phyloP scores from a whole-genome alignment of 2,329 filamentous ascomycete genomes.

The Sporothrix mexicana region DNA sequence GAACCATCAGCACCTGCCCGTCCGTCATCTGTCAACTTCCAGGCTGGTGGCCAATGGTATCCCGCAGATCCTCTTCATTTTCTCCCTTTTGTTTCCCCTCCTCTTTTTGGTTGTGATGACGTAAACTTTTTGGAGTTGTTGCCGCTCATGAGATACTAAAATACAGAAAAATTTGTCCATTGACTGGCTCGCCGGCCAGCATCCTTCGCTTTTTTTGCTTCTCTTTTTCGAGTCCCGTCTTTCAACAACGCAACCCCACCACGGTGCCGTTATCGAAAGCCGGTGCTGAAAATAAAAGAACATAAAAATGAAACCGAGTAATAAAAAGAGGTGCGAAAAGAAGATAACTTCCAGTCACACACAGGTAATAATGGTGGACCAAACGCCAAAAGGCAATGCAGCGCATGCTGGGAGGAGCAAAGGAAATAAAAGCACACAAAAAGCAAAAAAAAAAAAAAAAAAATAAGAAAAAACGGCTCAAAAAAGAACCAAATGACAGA shows the following conservation, averaged over 20 bases:
- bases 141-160: slow-evolving; percentile 23
- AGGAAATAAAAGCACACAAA: slow-evolving; percentile 9
- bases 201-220: slow-evolving; percentile 14
- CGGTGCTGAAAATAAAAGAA: not conserved
- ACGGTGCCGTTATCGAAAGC: not conserved
- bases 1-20: not conserved
- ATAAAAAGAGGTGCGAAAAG: slow-evolving; percentile 1
- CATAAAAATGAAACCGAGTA: slow-evolving; percentile 14
- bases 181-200: slow-evolving; percentile 30
- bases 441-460: slow-evolving; percentile 28
- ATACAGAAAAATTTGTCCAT: not conserved
- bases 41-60: not conserved
- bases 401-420: slow-evolving; percentile 1
- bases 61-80: too few species aligned
- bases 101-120: not conserved
- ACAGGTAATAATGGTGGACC: slow-evolving; percentile 7
- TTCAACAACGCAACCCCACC: not conserved
- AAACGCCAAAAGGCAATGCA: slow-evolving; percentile 36
- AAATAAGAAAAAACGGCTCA: slow-evolving; percentile 15
- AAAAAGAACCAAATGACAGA: not conserved
- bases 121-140: slow-evolving; percentile 10
- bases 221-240: not conserved
- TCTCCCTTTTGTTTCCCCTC: not conserved
- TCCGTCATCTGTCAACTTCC: too few species aligned
- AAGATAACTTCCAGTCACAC: not conserved